Evolutionary conservation across 352 stramenopile genomes (phyloP).

Genomic region (Phytophthora macrochlamydospora): DNA sequence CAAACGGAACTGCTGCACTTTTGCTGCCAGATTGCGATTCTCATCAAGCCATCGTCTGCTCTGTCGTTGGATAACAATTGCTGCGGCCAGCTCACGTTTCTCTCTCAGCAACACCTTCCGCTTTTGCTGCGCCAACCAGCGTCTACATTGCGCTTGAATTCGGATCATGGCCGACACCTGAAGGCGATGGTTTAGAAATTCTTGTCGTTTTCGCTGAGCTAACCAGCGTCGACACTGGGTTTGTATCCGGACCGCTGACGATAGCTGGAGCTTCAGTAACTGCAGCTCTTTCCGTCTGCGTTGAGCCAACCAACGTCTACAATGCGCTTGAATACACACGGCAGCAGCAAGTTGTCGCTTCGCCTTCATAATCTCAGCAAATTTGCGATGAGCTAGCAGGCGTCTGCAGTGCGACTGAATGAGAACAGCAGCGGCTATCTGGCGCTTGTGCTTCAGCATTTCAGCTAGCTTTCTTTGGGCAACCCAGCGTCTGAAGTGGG

Average conservation of each 20-base stretch:
- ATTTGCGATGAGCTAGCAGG: slow-evolving; percentile 17
- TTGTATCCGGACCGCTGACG: slow-evolving; percentile 19
- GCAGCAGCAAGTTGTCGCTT: slow-evolving; percentile 17
- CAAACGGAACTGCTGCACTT: slow-evolving; percentile 41
- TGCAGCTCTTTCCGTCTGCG: slow-evolving; percentile 12
- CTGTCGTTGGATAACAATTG: slow-evolving; percentile 30
- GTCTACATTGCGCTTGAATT: slow-evolving; percentile 40
- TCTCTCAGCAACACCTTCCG: slow-evolving; percentile 19
- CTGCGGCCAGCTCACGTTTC: slow-evolving; percentile 23
- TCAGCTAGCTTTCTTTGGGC: slow-evolving; percentile 18
- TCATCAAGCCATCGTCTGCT: slow-evolving; percentile 31
- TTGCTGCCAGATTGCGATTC: slow-evolving; percentile 16
- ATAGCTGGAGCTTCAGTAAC: slow-evolving; percentile 13
- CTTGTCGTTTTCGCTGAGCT: slow-evolving; percentile 14
- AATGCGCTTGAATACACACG: slow-evolving; percentile 24
- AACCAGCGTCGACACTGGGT: slow-evolving; percentile 16
- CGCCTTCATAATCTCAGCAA: slow-evolving; percentile 22
- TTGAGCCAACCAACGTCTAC: slow-evolving; percentile 27
- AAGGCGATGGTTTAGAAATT: slow-evolving; percentile 11
- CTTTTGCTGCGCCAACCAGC: slow-evolving; percentile 27
- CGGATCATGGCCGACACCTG: slow-evolving; percentile 18
- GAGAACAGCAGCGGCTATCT: slow-evolving; percentile 16
- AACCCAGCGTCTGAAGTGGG: slow-evolving; percentile 34
- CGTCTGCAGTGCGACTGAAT: slow-evolving; percentile 37
- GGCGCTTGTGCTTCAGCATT: slow-evolving; percentile 28